phyloP scores from a whole-genome alignment of 2,329 filamentous ascomycete genomes.

The Calonectria pseudoreteaudii region DNA sequence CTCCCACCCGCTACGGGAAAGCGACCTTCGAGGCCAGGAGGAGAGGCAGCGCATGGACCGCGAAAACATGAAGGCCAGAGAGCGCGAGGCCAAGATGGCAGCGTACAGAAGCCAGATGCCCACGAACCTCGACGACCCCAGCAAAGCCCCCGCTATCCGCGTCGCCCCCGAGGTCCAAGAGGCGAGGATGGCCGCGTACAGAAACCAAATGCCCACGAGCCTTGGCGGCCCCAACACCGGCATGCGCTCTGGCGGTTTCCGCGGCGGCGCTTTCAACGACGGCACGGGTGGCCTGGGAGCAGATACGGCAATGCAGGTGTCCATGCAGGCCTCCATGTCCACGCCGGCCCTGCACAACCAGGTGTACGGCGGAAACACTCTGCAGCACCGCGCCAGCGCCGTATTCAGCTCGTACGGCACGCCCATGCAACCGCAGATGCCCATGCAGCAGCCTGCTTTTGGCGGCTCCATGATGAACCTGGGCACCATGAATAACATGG shows the following conservation, averaged over 20 bases:
- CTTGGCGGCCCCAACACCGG: constrained; percentile 47
- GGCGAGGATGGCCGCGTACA: constrained; percentile 60
- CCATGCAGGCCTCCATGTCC: constrained; percentile 24
- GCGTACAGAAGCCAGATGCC: constrained; percentile 64
- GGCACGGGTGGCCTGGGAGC: constrained; percentile 55
- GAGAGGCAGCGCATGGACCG: constrained; percentile 56
- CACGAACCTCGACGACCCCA: constrained; percentile 45
- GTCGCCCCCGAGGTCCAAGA: constrained; percentile 41
- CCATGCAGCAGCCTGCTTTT: constrained; percentile 37
- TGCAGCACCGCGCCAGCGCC: constrained; percentile 46
- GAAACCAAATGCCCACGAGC: constrained; percentile 61
- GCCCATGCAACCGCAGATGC: constrained; percentile 37
- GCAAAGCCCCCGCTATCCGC: background rate
- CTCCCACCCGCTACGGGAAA: constrained; percentile 55
- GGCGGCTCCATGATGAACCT: constrained; percentile 41
- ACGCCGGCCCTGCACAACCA: constrained; percentile 43
- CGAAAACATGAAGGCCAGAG: constrained; percentile 53
- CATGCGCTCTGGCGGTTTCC: constrained; percentile 56
- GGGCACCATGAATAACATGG: constrained; percentile 33
- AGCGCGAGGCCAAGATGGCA: constrained; percentile 62
- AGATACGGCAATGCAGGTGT: constrained; percentile 34
- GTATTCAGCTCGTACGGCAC: constrained; percentile 46
- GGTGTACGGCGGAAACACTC: constrained; percentile 35
- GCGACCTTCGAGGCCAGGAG: constrained; percentile 55
- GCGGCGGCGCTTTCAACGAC: constrained; percentile 67